phyloP scores from a whole-genome alignment of 2,329 filamentous ascomycete species.

The Trichoderma brevicompactum region DNA sequence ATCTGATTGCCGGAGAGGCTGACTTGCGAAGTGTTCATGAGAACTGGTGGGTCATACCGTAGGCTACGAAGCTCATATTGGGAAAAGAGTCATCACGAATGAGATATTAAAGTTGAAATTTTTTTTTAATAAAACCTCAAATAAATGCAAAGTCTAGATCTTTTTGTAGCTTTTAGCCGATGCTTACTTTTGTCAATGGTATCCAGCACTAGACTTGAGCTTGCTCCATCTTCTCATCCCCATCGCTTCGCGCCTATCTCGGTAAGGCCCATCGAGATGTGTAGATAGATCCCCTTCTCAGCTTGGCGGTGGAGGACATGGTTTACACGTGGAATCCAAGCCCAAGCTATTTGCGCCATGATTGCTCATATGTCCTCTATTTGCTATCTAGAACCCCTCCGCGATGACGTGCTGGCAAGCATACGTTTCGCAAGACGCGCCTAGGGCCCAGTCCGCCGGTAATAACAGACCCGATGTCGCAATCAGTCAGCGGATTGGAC shows the following conservation, averaged over 20 bases:
- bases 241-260: conserved; percentile 6
- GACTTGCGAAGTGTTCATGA: conserved; percentile 69
- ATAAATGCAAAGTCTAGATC: conserved; percentile 10
- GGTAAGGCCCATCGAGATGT: conserved; percentile 1
- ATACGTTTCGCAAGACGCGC: conserved; percentile 24
- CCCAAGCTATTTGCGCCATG: neutral
- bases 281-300: conserved; percentile 4
- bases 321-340: neutral
- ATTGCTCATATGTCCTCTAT: neutral
- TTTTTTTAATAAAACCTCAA: neutral
- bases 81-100: neutral
- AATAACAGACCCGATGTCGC: conserved; percentile 25
- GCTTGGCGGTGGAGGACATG: neutral
- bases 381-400: neutral
- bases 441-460: conserved; percentile 10
- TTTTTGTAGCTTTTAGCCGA: conserved; percentile 15
- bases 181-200: neutral
- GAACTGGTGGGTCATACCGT: conserved; percentile 63
- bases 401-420: conserved; percentile 29
- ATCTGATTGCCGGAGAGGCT: conserved; percentile 60
- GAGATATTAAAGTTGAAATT: neutral
- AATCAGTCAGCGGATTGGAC: conserved; percentile 8
- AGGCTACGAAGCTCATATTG: conserved; percentile 1
- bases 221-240: neutral
- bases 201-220: neutral